phyloP scores from a whole-genome alignment of 768 basidiomycete genomes.

The Termitomyces sp. region DNA sequence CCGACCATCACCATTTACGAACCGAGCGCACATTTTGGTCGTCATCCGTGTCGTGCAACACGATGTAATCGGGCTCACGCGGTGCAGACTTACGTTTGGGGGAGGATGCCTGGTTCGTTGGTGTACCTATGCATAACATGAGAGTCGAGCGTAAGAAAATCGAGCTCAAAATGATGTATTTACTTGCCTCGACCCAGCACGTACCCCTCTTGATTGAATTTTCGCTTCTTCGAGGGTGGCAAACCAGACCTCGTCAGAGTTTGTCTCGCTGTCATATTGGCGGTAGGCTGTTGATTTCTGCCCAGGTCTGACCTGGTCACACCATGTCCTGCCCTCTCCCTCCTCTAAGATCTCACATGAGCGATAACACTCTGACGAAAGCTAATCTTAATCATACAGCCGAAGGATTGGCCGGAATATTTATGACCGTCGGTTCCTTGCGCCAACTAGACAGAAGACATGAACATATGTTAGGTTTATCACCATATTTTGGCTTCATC shows the following conservation, averaged over 20 bases:
- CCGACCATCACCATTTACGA: background rate
- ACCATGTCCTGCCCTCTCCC: background rate
- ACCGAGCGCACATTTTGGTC: background rate
- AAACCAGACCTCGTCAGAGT: background rate
- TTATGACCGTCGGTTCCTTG: background rate
- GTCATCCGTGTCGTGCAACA: background rate
- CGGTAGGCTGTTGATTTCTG: background rate
- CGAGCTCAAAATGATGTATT: background rate
- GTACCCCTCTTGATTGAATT: background rate
- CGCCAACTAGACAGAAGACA: constrained; percentile 4
- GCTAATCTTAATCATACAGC: background rate
- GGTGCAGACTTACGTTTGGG: background rate
- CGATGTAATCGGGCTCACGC: background rate
- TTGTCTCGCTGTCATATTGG: background rate
- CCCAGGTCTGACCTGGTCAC: background rate
- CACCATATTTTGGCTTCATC: background rate
- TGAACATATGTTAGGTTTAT: background rate
- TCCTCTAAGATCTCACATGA: background rate
- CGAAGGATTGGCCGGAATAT: background rate
- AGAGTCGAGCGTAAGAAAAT: background rate
- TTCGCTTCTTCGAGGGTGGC: background rate
- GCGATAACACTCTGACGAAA: background rate
- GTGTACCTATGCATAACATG: background rate
- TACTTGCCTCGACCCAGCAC: background rate
- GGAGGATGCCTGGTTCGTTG: background rate